Evolutionary conservation across 208 protist species (phyloP), one percentile per base, ranked within the genome.

Genomic region (Naegleria fowleri): DNA sequence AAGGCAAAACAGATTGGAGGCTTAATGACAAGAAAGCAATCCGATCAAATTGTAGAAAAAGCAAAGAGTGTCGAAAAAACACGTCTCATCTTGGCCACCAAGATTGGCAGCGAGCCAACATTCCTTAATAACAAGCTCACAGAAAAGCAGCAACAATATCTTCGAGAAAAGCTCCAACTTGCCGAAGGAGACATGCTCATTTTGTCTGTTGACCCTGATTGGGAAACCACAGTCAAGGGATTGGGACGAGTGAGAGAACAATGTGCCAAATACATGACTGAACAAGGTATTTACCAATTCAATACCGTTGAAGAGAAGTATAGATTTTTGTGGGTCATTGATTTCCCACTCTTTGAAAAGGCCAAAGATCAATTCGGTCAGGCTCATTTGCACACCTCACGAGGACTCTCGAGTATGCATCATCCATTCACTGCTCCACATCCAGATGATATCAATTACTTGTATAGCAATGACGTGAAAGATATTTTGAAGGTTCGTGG

Each of bases 381-480:
- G 33, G 40, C 67, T 75, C 16, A 55, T 33, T 39, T 88, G 9
- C 7, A 83, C 13, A 90, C 52, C 13, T 40, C 76, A 40, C 15
- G 41, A 29, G 48, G 48, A 75, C 13, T 96, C 5, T 40, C 59
- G 36, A 88, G 93, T 2, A 93, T 91, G 9, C 96, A 97, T 91
- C 95, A 97, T 92, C 96, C 96, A 29, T 97, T 97, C 92, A 97
- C 96, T 11, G 90, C 95, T 2, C 95, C 95, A 16, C 90, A 95
- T 39, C 86, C 91, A 33, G 94, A 96, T 25, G 94, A 97, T 90
- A 84, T 94, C 9, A 16, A 22, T 0, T 22, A 58, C 6, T 59
- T 95, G 2, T 52, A 29, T 41, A 92, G n/a, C 40, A 40, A 92
- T 22, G 2, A n/a, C 4, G 25, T 13, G 19, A 36, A 84, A 11